phyloP scores from a whole-genome alignment of 257 asterid genomes.

The Fraxinus americana region DNA sequence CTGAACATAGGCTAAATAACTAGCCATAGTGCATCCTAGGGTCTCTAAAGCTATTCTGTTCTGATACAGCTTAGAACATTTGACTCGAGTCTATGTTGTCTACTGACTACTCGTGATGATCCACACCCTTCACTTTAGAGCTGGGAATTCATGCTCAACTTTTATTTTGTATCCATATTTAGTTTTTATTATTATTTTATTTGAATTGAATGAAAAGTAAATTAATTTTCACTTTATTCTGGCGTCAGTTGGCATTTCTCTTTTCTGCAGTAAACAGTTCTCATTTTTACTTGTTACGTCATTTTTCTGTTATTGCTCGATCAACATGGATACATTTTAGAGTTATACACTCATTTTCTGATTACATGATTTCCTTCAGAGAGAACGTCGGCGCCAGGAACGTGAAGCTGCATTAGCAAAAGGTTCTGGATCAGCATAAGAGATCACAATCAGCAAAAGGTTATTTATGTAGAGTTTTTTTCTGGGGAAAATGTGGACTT shows the following conservation, averaged over 20 bases:
- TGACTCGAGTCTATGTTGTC: background rate
- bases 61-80: background rate
- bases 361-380: conserved; percentile 45
- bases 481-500: background rate
- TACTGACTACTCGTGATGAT: background rate
- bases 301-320: background rate
- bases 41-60: background rate
- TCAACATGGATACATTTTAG: background rate
- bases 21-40: background rate
- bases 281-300: background rate
- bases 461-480: background rate
- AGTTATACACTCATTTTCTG: conserved; percentile 17
- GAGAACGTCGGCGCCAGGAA: conserved; percentile 61
- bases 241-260: conserved; percentile 1
- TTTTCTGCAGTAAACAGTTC: conserved; percentile 3
- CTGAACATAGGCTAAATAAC: background rate
- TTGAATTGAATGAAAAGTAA: background rate
- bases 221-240: background rate
- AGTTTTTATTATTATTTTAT: background rate
- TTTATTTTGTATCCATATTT: background rate
- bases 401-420: conserved; percentile 54
- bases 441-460: background rate
- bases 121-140: background rate
- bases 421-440: conserved; percentile 40
- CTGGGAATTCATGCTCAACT: background rate